A percentile compares a stretch with the other conserved stretches of the same genome.
phyloP scores from a whole-genome alignment of 345 rosid genomes.

The Hibiscus tridactylites region DNA sequence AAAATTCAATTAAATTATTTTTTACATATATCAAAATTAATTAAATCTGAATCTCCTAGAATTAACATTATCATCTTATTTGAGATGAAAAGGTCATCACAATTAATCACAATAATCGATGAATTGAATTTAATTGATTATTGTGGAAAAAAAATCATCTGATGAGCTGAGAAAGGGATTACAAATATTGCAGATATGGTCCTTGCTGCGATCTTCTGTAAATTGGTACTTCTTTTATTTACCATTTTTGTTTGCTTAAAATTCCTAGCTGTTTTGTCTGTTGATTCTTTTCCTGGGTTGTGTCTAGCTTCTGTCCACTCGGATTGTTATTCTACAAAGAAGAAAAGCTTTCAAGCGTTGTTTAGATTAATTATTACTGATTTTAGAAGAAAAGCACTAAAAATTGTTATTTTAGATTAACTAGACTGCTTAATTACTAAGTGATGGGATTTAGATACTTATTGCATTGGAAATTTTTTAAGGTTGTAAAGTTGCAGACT shows the following conservation, averaged over 20 bases:
- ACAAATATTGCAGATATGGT: neutral
- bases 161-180: slow-evolving; percentile 1
- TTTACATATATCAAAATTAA: no score
- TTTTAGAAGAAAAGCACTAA: neutral
- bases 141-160: neutral
- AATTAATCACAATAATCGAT: no score
- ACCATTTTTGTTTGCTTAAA: neutral
- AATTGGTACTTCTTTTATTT: slow-evolving; percentile 23
- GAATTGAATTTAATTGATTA: no score
- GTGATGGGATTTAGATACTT: no score
- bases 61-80: no score
- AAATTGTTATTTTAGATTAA: neutral
- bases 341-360: neutral
- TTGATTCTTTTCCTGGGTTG: neutral
- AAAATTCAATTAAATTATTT: no score
- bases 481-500: neutral
- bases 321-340: neutral
- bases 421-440: neutral
- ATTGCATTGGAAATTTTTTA: neutral
- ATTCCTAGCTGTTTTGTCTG: neutral
- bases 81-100: no score
- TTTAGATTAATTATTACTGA: no score
- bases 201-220: slow-evolving; percentile 23
- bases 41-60: no score
- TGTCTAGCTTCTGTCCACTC: slow-evolving; percentile 13